phyloP scores from a whole-genome alignment of 345 rosid species.

The Euphorbia peplus region DNA sequence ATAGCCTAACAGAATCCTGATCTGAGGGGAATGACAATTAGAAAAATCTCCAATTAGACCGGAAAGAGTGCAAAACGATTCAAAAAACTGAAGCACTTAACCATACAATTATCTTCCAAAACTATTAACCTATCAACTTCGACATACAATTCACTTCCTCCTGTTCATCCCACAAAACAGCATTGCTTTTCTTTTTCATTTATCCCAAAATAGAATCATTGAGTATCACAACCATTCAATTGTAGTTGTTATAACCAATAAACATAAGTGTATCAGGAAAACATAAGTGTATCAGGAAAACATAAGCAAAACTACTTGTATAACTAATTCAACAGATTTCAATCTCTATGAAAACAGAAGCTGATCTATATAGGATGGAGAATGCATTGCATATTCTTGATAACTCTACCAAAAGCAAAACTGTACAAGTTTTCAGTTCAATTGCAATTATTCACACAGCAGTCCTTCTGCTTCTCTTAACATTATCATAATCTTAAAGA shows the following conservation, averaged over 20 bases:
- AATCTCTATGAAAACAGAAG: no score
- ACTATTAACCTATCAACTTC: not conserved
- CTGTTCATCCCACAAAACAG: not conserved
- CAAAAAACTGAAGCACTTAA: not conserved
- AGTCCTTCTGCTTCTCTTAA: not conserved
- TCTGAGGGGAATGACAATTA: conserved; percentile 37
- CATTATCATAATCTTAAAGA: not conserved
- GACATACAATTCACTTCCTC: not conserved
- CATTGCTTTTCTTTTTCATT: not conserved
- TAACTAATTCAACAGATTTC: not conserved
- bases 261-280: no score
- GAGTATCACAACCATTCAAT: not conserved
- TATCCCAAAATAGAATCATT: not conserved
- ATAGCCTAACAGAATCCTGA: conserved; percentile 93
- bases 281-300: no score
- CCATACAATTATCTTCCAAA: not conserved
- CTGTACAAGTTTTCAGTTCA: not conserved
- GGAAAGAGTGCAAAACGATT: no score
- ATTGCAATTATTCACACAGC: not conserved
- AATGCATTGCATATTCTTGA: not conserved
- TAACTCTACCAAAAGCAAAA: not conserved
- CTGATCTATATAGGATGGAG: no score
- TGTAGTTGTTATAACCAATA: not conserved
- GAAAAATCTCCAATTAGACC: not conserved
- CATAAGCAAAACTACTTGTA: not conserved